Base-by-base conservation (phyloP, 805 yeast species). In the Candida mattraensis region DNA sequence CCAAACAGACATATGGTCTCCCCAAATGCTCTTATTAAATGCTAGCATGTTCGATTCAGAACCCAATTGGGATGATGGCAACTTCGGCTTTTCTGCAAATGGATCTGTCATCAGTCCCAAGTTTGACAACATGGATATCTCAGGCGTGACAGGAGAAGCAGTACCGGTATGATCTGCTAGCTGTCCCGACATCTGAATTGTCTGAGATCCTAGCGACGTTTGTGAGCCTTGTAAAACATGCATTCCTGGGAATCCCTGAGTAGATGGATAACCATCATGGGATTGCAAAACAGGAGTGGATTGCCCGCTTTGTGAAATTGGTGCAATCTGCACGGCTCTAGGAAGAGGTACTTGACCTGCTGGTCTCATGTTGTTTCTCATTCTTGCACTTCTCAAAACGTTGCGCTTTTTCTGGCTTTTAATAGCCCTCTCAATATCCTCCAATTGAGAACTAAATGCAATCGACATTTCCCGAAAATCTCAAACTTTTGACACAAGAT, bases 1-100 rank as follows among this genome's bases (percentile, higher is more conserved):
- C 54, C 54, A 50, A 17, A 48, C 54, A 12, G 53, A 50, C 49
- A 44, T 50, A 33, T 50, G 50, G 30, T 40, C 42, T 22, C 54
- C 51, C 54, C 53, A 50, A 28, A 50, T 50, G 22, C 30, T 50
- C 24, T 46, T 50, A 20, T 35, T 42, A 14, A 37, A 37, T 28
- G 9, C 15, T 26, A 9, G 24, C 27, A 7, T 28, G 7, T 16
- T 18, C 23, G 6, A 5, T 8, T 23, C 31, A 28, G 10, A 23
- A 11, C 7, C 18, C 29, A 8, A 22, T 28, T 19, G 11, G 5
- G 16, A 17, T 20, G 7, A 11, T 12, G 17, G 11, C 8, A 26
- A 8, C 16, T 5, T 19, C 5, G 19, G 12, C 10, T 13, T 24
- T 8, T 11, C 9, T 24, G 12, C n/a, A n/a, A n/a, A n/a, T n/a